phyloP scores from a whole-genome alignment of 1,284 basidiomycete genomes.

The Irpex sp. region DNA sequence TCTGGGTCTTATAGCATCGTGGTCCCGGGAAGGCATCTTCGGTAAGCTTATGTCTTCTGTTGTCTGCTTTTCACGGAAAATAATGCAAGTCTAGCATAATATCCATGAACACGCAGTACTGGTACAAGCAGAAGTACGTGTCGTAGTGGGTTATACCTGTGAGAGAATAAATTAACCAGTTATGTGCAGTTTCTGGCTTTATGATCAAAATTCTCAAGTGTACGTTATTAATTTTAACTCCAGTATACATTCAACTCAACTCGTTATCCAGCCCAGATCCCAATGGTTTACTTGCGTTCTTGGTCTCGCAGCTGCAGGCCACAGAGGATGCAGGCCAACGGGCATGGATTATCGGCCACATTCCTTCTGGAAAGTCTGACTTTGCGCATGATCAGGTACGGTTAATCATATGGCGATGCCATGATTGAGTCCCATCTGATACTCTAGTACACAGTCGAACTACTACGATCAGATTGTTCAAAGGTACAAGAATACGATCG shows the following conservation, averaged over 20 bases:
- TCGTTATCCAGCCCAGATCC: slow-evolving; percentile 32
- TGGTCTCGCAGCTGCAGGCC: slow-evolving; percentile 47
- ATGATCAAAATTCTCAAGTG: slow-evolving; percentile 43
- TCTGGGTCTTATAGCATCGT: slow-evolving; percentile 48
- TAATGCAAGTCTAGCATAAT: slow-evolving; percentile 36
- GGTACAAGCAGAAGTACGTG: slow-evolving; percentile 49
- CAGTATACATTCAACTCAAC: slow-evolving; percentile 4
- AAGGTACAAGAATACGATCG: slow-evolving; percentile 54
- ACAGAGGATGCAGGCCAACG: slow-evolving; percentile 51
- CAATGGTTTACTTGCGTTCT: slow-evolving; percentile 38
- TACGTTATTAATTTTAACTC: slow-evolving; percentile 21
- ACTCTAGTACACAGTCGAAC: slow-evolving; percentile 36
- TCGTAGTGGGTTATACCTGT: too few relatives aligned
- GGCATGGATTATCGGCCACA: slow-evolving; percentile 52
- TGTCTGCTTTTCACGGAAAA: background rate
- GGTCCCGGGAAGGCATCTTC: slow-evolving; percentile 40
- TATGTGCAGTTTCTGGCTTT: slow-evolving; percentile 45
- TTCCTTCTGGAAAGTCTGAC: slow-evolving; percentile 47
- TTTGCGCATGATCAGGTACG: slow-evolving; percentile 40
- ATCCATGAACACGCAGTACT: slow-evolving; percentile 54
- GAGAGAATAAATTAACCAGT: too few relatives aligned
- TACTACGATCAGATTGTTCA: slow-evolving; percentile 57
- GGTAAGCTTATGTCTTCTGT: slow-evolving; percentile 23
- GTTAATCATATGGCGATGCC: background rate
- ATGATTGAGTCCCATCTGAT: too few relatives aligned